Evolutionary conservation across 2,329 filamentous ascomycete species (phyloP).

Genomic region (Colletotrichum aenigma): DNA sequence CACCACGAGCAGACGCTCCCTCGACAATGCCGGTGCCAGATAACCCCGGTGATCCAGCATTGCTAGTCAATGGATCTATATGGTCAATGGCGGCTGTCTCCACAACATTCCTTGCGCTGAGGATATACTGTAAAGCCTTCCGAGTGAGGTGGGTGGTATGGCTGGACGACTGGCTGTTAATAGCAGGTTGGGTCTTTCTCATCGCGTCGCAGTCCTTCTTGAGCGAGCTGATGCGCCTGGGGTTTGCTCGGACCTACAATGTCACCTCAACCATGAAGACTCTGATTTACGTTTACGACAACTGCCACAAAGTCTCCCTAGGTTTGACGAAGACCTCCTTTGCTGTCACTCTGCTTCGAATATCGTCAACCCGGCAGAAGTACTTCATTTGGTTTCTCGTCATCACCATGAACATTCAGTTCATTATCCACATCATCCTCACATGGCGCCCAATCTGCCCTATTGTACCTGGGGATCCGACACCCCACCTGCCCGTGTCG

Average conservation of each 20-base stretch:
- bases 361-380: no score
- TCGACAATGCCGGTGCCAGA: no score
- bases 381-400: constrained; percentile 30
- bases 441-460: no score
- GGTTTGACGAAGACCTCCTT: constrained; percentile 3
- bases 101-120: background rate
- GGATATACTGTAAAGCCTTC: background rate
- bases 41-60: no score
- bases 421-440: background rate
- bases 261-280: background rate
- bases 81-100: background rate
- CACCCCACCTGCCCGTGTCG: background rate
- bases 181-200: constrained; percentile 28
- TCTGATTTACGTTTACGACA: background rate
- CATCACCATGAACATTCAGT: constrained; percentile 19
- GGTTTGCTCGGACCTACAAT: accelerated
- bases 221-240: constrained; percentile 15
- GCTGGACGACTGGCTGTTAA: constrained; percentile 28
- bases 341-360: no score
- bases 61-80: no score
- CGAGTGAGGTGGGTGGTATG: background rate
- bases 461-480: no score
- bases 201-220: constrained; percentile 19
- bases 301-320: background rate
- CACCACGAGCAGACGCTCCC: no score